Conservation (phyloP, 768 basidiomycete species). For the Mycena rosella region DNA sequence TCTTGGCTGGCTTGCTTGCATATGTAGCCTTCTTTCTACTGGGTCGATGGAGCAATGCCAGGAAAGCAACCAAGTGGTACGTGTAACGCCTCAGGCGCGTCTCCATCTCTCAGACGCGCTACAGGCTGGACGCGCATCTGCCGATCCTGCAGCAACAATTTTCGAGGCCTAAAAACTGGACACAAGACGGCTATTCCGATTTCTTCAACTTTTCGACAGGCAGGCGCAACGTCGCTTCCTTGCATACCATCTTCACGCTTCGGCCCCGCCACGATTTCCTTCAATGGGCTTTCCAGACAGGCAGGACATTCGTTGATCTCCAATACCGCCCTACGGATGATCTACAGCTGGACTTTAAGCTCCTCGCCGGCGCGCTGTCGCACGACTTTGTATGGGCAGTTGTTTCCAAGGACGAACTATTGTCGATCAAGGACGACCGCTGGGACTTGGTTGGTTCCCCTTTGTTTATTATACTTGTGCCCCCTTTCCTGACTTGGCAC, state of each 20-base stretch:
- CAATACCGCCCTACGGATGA: constrained; percentile 78
- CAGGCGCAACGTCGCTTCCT: constrained; percentile 77
- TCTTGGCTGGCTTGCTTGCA: constrained; percentile 64
- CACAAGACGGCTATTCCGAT: constrained; percentile 80
- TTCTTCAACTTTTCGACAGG: constrained; percentile 92
- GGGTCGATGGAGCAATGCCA: constrained; percentile 71
- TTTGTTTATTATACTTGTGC: constrained; percentile 1
- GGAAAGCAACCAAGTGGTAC: constrained; percentile 76
- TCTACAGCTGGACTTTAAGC: constrained; percentile 84
- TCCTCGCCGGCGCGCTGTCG: constrained; percentile 63
- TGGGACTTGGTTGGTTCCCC: constrained; percentile 87
- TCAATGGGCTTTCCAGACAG: constrained; percentile 72
- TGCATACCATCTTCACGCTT: constrained; percentile 85
- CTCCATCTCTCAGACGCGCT: constrained; percentile 30
- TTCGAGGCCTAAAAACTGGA: constrained; percentile 71
- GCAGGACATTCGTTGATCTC: constrained; percentile 78
- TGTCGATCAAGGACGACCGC: constrained; percentile 73
- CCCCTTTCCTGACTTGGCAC: constrained; percentile 10
- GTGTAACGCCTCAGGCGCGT: constrained; percentile 43
- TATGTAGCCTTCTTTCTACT: constrained; percentile 71
- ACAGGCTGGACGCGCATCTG: constrained; percentile 72
- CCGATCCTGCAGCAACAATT: constrained; percentile 79
- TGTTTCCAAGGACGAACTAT: constrained; percentile 84
- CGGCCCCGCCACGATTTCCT: constrained; percentile 88
- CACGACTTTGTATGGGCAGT: constrained; percentile 87